Percentiles rank a stretch among this genome's conserved stretches.
These are phyloP conservation scores for Trichoderma sp. DNA, from an alignment of 2,329 filamentous ascomycete genomes.

Conservation along the genomic window DNA sequence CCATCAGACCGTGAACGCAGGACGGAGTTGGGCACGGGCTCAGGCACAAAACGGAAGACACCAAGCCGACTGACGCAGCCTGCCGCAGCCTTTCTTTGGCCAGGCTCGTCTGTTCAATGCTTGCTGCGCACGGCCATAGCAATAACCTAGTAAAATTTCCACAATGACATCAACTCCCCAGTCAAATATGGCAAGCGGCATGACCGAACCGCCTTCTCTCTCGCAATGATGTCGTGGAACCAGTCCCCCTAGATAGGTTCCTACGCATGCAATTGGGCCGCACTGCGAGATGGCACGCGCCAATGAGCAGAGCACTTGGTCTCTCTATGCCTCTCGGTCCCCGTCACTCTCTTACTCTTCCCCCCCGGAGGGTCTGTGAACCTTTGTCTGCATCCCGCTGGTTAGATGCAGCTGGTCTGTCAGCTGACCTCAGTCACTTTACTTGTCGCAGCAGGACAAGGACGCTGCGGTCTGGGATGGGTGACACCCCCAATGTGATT, in stretches of 20 bases:
- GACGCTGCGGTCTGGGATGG: not conserved
- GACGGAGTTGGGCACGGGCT: slow-evolving; percentile 12
- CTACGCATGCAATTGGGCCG: slow-evolving; percentile 8
- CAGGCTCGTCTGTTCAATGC: slow-evolving; percentile 8
- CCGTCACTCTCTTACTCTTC: not conserved
- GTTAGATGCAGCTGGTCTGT: slow-evolving; percentile 10
- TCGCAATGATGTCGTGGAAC: slow-evolving; percentile 16
- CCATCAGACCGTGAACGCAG: not conserved
- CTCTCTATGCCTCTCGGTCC: too few species aligned
- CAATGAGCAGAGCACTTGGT: not conserved
- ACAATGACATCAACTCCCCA: slow-evolving; percentile 20
- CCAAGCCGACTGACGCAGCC: slow-evolving; percentile 6
- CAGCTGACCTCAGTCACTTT: slow-evolving; percentile 18
- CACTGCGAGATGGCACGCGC: not conserved
- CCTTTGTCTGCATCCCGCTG: not conserved
- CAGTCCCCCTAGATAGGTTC: not conserved
- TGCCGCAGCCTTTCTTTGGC: not conserved
- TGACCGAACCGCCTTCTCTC: slow-evolving; percentile 16
- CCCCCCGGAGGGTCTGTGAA: not conserved
- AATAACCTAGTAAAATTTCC: slow-evolving; percentile 12
- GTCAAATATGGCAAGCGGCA: slow-evolving; percentile 7
- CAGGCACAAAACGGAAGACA: slow-evolving; percentile 10
- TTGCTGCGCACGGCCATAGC: slow-evolving; percentile 4
- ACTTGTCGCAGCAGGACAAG: not conserved
- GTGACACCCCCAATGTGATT: slow-evolving; percentile 7